These are phyloP conservation scores for Tricholoma hemisulphureum DNA, from an alignment of 768 basidiomycete species.

Conservation along the genomic window DNA sequence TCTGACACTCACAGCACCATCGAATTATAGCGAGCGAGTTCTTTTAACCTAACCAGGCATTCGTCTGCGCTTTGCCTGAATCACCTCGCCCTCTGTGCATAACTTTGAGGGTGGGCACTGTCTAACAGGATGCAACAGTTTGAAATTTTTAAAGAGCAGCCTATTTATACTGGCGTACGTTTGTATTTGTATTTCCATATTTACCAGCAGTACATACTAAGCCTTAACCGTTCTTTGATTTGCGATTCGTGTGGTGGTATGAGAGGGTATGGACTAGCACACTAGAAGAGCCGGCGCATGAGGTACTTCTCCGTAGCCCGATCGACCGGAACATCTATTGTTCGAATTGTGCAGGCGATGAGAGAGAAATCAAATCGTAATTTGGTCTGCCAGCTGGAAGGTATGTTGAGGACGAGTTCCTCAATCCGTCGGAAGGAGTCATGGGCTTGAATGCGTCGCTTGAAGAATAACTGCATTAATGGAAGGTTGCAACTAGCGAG, in stretches of 20 bases:
- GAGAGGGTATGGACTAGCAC: neutral
- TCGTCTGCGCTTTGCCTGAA: constrained; percentile 66
- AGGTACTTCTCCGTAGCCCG: neutral
- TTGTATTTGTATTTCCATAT: constrained; percentile 1
- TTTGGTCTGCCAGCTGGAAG: neutral
- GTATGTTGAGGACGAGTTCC: neutral
- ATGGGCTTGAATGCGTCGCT: neutral
- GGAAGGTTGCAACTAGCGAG: constrained; percentile 7
- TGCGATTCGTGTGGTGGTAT: too few relatives aligned
- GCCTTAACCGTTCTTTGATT: too few relatives aligned
- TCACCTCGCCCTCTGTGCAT: constrained; percentile 54
- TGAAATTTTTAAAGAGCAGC: constrained; percentile 1
- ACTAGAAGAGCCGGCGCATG: neutral
- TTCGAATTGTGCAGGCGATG: neutral
- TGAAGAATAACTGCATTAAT: constrained; percentile 4
- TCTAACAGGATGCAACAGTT: constrained; percentile 65
- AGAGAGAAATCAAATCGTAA: neutral
- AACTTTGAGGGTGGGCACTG: constrained; percentile 60
- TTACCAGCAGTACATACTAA: too few relatives aligned
- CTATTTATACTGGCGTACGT: neutral
- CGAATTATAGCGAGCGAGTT: constrained; percentile 51
- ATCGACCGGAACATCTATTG: neutral
- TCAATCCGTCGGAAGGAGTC: neutral
- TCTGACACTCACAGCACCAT: constrained; percentile 64
- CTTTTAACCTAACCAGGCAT: constrained; percentile 54